These are phyloP conservation scores for Chara braunii DNA, from an alignment of 139 green algal species.

Conservation along the genomic window DNA sequence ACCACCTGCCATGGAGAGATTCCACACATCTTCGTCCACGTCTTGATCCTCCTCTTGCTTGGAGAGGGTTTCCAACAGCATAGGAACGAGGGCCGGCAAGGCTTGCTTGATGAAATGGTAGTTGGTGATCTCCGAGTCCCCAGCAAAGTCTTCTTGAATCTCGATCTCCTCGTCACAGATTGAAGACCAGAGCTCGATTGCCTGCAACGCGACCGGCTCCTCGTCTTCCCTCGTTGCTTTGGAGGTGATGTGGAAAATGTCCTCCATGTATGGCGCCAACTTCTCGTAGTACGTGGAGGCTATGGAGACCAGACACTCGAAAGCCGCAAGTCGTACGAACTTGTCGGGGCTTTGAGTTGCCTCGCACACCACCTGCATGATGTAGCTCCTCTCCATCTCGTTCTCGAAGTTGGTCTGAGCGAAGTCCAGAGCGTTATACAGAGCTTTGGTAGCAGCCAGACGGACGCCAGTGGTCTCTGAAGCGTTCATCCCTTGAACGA, in stretches of 20 bases:
- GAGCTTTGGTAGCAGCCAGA: constrained; percentile 75
- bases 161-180: constrained; percentile 71
- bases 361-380: constrained; percentile 87
- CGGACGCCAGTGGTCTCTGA: constrained; percentile 69
- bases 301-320: constrained; percentile 88
- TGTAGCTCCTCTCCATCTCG: constrained; percentile 83
- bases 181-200: constrained; percentile 93
- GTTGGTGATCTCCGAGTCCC: constrained; percentile 46
- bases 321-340: constrained; percentile 66
- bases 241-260: constrained; percentile 85
- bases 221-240: constrained; percentile 76
- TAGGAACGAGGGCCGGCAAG: constrained; percentile 68
- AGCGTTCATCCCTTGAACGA: constrained; percentile 77
- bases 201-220: constrained; percentile 84
- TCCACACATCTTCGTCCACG: constrained; percentile 82
- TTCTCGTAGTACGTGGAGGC: constrained; percentile 83
- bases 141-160: constrained; percentile 53
- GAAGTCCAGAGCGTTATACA: constrained; percentile 92
- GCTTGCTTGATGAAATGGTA: constrained; percentile 82
- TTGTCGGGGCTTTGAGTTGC: constrained; percentile 58
- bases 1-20: constrained; percentile 78
- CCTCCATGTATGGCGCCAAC: constrained; percentile 84
- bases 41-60: constrained; percentile 93
- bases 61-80: constrained; percentile 87
- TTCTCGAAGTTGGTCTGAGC: constrained; percentile 90